Percentiles rank a stretch among this genome's conserved stretches.
Conservation (phyloP, 2,329 filamentous ascomycete genomes). For the Pseudocercospora fijiensis region DNA sequence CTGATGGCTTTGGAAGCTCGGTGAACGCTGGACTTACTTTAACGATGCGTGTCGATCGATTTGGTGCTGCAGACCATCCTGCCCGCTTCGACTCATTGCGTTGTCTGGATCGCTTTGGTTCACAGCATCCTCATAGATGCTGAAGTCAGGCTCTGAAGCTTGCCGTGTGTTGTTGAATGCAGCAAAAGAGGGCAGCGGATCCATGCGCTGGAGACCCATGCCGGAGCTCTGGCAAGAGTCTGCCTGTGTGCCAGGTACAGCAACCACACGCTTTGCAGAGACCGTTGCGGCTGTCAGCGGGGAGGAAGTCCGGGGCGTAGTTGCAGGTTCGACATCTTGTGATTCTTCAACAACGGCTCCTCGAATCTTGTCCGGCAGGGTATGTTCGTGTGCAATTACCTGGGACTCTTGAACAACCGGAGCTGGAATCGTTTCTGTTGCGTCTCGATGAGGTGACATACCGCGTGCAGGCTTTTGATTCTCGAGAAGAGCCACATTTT, state of each 20-base stretch:
- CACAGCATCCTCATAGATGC: constrained; percentile 1
- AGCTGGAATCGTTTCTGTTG: not conserved
- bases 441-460: not conserved
- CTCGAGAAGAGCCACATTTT: not conserved
- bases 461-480: not conserved
- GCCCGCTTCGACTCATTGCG: not conserved
- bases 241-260: not conserved
- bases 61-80: not conserved
- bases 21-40: constrained; percentile 7
- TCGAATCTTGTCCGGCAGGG: not conserved
- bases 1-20: not conserved
- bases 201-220: not conserved
- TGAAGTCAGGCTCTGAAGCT: not conserved
- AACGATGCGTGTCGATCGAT: constrained; percentile 18
- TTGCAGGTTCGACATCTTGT: not conserved
- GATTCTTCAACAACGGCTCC: not conserved
- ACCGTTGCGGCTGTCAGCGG: not conserved
- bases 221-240: not conserved
- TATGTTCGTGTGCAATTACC: not conserved
- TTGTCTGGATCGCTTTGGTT: not conserved
- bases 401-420: constrained; percentile 8
- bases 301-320: not conserved
- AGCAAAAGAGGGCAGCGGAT: constrained; percentile 3
- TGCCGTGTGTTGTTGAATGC: constrained; percentile 5
- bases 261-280: not conserved